phyloP scores from a whole-genome alignment of 768 basidiomycete species.

The Trametes elegans region DNA sequence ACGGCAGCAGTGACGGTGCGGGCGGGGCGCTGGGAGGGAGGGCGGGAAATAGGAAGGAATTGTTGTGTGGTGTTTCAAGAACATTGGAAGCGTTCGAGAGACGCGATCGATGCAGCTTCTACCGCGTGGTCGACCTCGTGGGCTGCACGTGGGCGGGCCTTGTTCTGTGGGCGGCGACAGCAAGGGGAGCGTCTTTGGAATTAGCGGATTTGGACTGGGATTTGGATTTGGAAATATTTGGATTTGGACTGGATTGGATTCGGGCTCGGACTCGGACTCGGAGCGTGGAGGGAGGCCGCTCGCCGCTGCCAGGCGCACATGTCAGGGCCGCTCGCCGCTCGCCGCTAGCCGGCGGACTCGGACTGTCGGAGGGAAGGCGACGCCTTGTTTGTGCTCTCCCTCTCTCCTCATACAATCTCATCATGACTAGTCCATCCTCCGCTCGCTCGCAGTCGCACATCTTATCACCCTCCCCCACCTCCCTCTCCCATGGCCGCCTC shows the following conservation, averaged over 20 bases:
- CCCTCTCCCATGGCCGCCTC: constrained; percentile 32
- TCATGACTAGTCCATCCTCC: constrained; percentile 1
- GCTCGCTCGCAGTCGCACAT: neutral
- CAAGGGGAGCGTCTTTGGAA: too few species aligned
- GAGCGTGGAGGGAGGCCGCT: too few species aligned
- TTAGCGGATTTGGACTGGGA: too few species aligned
- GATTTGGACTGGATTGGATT: too few species aligned
- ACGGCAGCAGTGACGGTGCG: too few species aligned
- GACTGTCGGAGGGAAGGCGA: neutral
- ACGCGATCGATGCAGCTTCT: constrained; percentile 14
- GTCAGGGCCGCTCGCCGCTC: too few species aligned
- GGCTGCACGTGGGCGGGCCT: constrained; percentile 22
- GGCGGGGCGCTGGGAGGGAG: neutral
- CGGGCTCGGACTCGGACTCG: too few species aligned
- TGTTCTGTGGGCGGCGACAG: constrained; percentile 3
- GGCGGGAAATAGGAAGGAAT: constrained; percentile 3
- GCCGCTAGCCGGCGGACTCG: too few species aligned
- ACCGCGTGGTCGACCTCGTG: constrained; percentile 24
- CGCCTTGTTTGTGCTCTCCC: constrained; percentile 18
- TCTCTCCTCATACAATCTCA: constrained; percentile 8
- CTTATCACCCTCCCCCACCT: constrained; percentile 21
- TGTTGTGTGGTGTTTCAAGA: constrained; percentile 15
- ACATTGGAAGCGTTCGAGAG: neutral
- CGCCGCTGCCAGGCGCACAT: too few species aligned
- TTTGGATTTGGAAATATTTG: too few species aligned